These are phyloP conservation scores for Colletotrichum costaricense DNA, from an alignment of 2,329 filamentous ascomycete species.

Conservation along the genomic window DNA sequence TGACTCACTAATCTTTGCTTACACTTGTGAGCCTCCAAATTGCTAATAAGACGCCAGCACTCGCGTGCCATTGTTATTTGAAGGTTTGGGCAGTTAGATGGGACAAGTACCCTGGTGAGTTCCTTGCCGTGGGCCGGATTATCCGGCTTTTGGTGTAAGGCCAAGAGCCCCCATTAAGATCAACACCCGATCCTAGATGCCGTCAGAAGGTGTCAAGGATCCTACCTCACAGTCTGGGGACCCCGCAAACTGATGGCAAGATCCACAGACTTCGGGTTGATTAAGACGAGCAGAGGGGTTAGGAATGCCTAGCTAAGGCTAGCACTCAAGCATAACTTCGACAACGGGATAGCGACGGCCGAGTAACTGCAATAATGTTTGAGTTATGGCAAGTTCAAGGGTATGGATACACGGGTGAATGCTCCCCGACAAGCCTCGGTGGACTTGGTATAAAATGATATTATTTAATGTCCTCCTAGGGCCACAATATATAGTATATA, in stretches of 20 bases:
- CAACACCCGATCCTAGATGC: slow-evolving; percentile 10
- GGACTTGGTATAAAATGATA: neutral
- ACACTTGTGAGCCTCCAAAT: too few species aligned
- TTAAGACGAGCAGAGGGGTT: neutral
- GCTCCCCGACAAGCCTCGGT: neutral
- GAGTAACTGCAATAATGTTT: neutral
- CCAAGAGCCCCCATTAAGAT: neutral
- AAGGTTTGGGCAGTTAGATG: neutral
- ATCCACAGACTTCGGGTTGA: slow-evolving; percentile 7
- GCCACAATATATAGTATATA: too few species aligned
- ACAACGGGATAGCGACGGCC: slow-evolving; percentile 3
- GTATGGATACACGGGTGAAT: neutral
- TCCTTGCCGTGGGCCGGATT: neutral
- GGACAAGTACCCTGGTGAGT: neutral
- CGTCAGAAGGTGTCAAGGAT: slow-evolving; percentile 1
- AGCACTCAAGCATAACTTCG: neutral
- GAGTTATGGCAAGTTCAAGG: neutral
- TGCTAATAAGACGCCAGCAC: neutral
- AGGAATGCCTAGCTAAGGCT: neutral
- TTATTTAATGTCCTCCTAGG: too few species aligned
- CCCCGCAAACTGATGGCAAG: slow-evolving; percentile 23
- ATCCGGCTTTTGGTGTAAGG: neutral
- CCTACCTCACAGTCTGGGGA: slow-evolving; percentile 11
- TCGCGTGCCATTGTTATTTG: neutral
- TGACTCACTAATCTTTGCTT: too few species aligned